Base-by-base conservation (phyloP, 257 asterid genomes). In the Catharanthus roseus region DNA sequence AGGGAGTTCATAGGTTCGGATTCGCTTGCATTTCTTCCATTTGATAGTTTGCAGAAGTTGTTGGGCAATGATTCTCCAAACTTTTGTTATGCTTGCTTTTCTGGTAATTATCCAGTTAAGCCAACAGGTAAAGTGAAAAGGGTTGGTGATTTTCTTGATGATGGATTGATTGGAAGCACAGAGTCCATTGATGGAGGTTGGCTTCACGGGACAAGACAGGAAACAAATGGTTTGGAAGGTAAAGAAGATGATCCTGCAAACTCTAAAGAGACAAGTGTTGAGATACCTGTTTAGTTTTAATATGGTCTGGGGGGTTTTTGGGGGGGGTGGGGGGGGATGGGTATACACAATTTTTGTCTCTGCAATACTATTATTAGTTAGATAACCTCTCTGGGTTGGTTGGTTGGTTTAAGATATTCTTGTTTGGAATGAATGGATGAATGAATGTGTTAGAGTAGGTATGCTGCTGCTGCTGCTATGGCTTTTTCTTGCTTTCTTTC, bases 101-200 rank as follows among this genome's bases (percentile, higher is more conserved):
- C 97, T 0, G 93, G 98, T 21, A 69, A 84, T 2, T 92, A 92
- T 9, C 97, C 98, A 0, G 97, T 93, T 36, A 80, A 57, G 69
- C 97, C 98, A 1, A 78, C 47, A 0, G 96, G 96, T 31, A 87
- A 86, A 36, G 96, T 90, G 84, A 90, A 92, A 80, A 87, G 87
- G 75, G 85, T 87, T 44, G 98, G 97, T 23, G 97, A 89, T 68
- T 89, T 86, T 67, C 71, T 93, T 57, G 97, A 90, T 65, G 96
- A 93, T 82, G 96, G 96, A 38, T 84, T 91, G 87, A 89, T 79
- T 79, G 96, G 95, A 29, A 84, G 78, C 70, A 63, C 65, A 78
- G 91, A 78, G 55, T 67, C 85, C 18, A 85, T 89, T 16, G 91
- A 85, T 71, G 91, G 86, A 47, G 95, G 93, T 13, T 89, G 90